Base-by-base conservation (phyloP, 2,329 filamentous ascomycete genomes). In the Talaromyces sp. region DNA sequence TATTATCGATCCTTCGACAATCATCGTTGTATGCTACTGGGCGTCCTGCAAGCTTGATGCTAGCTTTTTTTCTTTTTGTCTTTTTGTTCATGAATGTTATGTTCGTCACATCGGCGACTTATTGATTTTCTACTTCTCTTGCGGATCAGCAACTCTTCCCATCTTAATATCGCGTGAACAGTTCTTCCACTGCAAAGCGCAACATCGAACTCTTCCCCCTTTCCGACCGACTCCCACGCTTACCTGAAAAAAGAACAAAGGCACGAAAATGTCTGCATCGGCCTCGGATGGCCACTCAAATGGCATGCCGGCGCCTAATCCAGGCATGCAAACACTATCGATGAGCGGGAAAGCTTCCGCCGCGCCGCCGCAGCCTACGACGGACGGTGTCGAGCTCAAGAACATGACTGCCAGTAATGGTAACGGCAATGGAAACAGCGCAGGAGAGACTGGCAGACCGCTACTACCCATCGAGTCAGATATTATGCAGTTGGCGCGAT, bases 401-500 rank as follows among this genome's bases (percentile, higher is more conserved):
- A 71, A 66, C 50, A 73, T 79, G 69, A 69, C 67, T 58, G 60
- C 72, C 8, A 42, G 14, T 40, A 57, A 42, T 40, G 54, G 54
- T 18, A 28, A 40, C 21, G 35, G 44, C 7, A 55, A 21, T 37
- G 65, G 69, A 28, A 67, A 70, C 62, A 67, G 63, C 67, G 37
- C 37, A 40, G 48, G 52, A 35, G 50, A 40, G 39, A 37, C 18
- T 14, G 39, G 71, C 69, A 73, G 71, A 65, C 69, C 70, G 21
- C 70, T 73, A 35, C 72, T 77, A 35, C 76, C 76, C 23, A 58
- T 78, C 3, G 86, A 91, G 71, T 85, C 91, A 68, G 93, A 99
- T 79, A 88, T 99, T 68, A 98, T 99, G 93, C 93, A 97, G 80
- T 80, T 97, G 74, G 92, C 95, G 44, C 84, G 95, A 64, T 78